Percentiles rank a stretch among this genome's conserved stretches.
Evolutionary conservation across 1,284 basidiomycete species (phyloP).

Genomic region (Pholiota adiposa): DNA sequence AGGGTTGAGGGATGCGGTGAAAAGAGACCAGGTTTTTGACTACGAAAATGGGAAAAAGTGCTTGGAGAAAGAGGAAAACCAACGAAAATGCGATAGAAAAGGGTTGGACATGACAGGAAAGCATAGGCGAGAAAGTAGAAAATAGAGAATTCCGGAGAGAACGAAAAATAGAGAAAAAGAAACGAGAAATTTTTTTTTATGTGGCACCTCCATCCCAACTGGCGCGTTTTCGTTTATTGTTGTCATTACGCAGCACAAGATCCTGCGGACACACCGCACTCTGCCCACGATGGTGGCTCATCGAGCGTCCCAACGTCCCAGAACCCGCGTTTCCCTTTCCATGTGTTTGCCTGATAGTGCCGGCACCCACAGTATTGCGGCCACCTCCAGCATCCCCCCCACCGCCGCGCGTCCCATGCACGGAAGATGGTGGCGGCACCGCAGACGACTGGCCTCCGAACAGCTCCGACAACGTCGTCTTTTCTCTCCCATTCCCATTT

Average conservation of each 20-base stretch:
- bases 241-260: constrained; percentile 53
- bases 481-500: not conserved
- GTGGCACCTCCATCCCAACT: constrained; percentile 67
- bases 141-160: not conserved
- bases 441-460: not conserved
- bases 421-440: not conserved
- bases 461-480: not conserved
- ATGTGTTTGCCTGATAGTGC: constrained; percentile 17
- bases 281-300: constrained; percentile 64
- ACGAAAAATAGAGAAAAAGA: not conserved
- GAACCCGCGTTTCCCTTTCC: constrained; percentile 15
- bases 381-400: not conserved
- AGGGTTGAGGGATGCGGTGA: not conserved
- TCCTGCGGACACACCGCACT: constrained; percentile 73
- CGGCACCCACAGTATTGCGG: constrained; percentile 4
- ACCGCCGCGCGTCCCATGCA: not conserved
- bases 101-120: not conserved
- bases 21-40: not conserved
- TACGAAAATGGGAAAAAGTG: not conserved
- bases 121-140: not conserved
- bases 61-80: not conserved
- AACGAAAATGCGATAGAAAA: not conserved
- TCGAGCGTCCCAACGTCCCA: constrained; percentile 32
- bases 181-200: not conserved
- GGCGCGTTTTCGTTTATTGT: constrained; percentile 74